Conservation (phyloP, 2,329 filamentous ascomycete species). For the Fusarium scirpi region DNA sequence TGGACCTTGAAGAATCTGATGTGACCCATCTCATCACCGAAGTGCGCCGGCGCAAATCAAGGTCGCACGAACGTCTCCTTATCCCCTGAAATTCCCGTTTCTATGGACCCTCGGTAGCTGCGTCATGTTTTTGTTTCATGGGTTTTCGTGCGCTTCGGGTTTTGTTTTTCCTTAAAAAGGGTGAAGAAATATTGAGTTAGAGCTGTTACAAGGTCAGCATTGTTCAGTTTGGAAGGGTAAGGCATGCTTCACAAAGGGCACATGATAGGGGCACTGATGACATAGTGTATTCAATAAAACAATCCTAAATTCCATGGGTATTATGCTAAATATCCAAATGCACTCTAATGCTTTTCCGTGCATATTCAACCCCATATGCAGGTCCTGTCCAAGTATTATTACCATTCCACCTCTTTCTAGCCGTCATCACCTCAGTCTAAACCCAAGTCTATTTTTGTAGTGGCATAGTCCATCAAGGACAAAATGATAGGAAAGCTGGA, state of each 20-base stretch:
- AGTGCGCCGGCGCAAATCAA: conserved; percentile 30
- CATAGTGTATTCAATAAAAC: conserved; percentile 11
- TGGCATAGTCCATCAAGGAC: conserved; percentile 1
- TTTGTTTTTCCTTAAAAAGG: conserved; percentile 13
- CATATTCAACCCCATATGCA: conserved; percentile 22
- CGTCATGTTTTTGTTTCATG: not conserved
- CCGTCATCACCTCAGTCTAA: conserved; percentile 9
- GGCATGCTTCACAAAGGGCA: conserved; percentile 19
- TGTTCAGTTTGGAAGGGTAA: not conserved
- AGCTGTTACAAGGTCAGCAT: conserved; percentile 21
- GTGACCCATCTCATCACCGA: conserved; percentile 45
- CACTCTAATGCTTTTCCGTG: conserved; percentile 13
- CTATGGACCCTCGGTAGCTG: not conserved
- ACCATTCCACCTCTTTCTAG: conserved; percentile 1
- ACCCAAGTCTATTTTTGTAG: conserved; percentile 11
- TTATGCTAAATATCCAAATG: conserved; percentile 42
- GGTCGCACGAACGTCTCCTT: conserved; percentile 37
- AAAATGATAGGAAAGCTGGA: not conserved
- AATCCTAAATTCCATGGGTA: conserved; percentile 39
- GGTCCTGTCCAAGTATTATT: conserved; percentile 30
- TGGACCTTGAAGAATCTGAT: conserved; percentile 39
- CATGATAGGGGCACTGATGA: conserved; percentile 9
- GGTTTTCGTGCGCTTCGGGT: not conserved
- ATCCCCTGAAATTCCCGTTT: conserved; percentile 31
- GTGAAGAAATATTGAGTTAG: not conserved